phyloP scores from a whole-genome alignment of 2,329 filamentous ascomycete genomes.

The Venturia asperata region DNA sequence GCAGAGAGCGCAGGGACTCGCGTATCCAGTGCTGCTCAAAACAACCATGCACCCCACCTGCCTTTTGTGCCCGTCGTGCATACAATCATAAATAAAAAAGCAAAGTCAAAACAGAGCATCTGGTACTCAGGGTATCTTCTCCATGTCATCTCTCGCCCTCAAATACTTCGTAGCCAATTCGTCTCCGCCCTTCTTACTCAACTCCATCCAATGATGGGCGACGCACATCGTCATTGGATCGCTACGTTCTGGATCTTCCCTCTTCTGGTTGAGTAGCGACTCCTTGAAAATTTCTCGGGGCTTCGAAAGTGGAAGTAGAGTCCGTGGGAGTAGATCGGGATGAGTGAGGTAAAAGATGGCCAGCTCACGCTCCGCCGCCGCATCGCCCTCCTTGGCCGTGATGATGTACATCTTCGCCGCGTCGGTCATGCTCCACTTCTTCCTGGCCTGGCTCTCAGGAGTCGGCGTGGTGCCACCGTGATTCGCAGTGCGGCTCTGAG shows the following conservation, averaged over 20 bases:
- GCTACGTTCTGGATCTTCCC: constrained; percentile 56
- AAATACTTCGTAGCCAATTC: constrained; percentile 75
- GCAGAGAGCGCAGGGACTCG: background rate
- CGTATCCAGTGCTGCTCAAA: constrained; percentile 1
- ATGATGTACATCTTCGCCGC: constrained; percentile 87
- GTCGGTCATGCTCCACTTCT: constrained; percentile 66
- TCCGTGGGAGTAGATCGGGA: constrained; percentile 72
- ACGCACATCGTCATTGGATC: constrained; percentile 89
- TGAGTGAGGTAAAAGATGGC: constrained; percentile 90
- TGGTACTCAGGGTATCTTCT: constrained; percentile 43
- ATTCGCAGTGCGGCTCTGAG: constrained; percentile 49
- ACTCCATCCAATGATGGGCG: constrained; percentile 95
- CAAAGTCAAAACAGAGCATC: constrained; percentile 5
- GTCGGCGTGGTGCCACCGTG: constrained; percentile 13
- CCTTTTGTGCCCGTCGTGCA: background rate
- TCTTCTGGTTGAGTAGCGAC: constrained; percentile 58
- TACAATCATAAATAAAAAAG: background rate
- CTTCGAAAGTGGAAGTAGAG: constrained; percentile 75
- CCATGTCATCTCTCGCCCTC: constrained; percentile 60
- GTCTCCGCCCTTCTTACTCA: constrained; percentile 79
- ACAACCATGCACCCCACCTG: background rate
- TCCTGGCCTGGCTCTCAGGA: constrained; percentile 23
- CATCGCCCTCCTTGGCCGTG: constrained; percentile 84
- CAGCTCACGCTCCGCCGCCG: constrained; percentile 84
- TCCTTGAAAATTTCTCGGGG: constrained; percentile 87